Base-by-base conservation (phyloP, 2,329 filamentous ascomycete species). In the Fonsecaea erecta region DNA sequence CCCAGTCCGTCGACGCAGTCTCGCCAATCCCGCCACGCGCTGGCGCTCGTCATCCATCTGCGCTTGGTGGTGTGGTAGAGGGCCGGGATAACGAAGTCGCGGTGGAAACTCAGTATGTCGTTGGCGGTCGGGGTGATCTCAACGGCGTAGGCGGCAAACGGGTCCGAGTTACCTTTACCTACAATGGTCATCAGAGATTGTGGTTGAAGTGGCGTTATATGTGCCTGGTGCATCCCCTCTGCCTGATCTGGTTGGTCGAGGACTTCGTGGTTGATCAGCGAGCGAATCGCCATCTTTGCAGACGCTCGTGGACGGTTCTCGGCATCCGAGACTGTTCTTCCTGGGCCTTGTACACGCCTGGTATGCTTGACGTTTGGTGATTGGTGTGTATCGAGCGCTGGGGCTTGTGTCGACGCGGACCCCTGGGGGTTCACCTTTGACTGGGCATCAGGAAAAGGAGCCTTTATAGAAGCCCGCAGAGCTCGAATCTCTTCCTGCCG, bases 11-110 rank as follows among this genome's bases (percentile, higher is more conserved):
- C 21, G 32, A 56, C n/a, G 34, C 53, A 56, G 53, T 56, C 30
- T 16, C 51, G 57, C 57, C 57, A 60, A 16, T 60, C 51, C 43
- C 46, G 40, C n/a, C 43, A 34, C 3, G 57, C 57, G n/a, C 43
- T 34, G 35, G 57, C 30, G n/a, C 28, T 52, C 18, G 57, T 51
- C 28, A 52, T 52, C 57, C 57, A 60, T 11, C 34, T 26, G 21
- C 30, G 57, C n/a, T 53, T 60, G 32, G 46, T 43, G 21, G 58
- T 60, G 21, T 60, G 48, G 48, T 60, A 60, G 9, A 60, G 46
- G 14, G 48, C 46, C 12, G 48, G 58, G 26, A 60, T 30, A 48
- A 60, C 46, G 9, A 35, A 35, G 32, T 52, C 35, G 24, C 51
- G 48, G 21, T 32, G 32, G 26, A 60, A 60, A 18, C 35, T 30